These are phyloP conservation scores for Asterella californica DNA, from an alignment of 225 moss, liverwort and hornwort species.

Conservation along the genomic window DNA sequence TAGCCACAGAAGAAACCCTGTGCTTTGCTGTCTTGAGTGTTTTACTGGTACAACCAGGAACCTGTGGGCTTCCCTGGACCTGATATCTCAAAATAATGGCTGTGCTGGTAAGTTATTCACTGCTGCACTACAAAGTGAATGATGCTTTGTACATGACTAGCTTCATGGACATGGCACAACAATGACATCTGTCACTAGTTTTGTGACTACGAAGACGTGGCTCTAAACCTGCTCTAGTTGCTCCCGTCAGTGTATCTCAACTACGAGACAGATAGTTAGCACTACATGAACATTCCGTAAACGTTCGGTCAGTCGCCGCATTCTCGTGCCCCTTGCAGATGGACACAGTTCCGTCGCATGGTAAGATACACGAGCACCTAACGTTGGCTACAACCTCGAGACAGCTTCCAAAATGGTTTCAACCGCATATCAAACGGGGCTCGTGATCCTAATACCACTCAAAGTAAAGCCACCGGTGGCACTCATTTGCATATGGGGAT, in stretches of 20 bases:
- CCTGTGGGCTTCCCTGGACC: constrained; percentile 3
- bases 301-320: neutral
- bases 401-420: neutral
- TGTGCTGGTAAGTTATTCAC: neutral
- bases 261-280: neutral
- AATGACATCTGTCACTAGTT: neutral
- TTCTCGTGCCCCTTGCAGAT: neutral
- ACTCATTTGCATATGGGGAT: constrained; percentile 99
- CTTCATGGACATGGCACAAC: neutral
- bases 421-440: neutral
- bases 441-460: constrained; percentile 63
- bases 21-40: neutral
- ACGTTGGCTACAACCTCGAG: too few species aligned
- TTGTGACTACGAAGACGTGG: neutral
- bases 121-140: neutral
- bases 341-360: neutral
- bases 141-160: neutral
- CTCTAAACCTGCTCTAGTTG: neutral
- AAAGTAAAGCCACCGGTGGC: constrained; percentile 85
- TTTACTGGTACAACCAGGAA: constrained; percentile 10
- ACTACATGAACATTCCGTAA: neutral
- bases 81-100: neutral
- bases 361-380: neutral
- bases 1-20: neutral
- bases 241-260: neutral